Conservation (phyloP, 768 basidiomycete species). For the Boletellus emodensis region DNA sequence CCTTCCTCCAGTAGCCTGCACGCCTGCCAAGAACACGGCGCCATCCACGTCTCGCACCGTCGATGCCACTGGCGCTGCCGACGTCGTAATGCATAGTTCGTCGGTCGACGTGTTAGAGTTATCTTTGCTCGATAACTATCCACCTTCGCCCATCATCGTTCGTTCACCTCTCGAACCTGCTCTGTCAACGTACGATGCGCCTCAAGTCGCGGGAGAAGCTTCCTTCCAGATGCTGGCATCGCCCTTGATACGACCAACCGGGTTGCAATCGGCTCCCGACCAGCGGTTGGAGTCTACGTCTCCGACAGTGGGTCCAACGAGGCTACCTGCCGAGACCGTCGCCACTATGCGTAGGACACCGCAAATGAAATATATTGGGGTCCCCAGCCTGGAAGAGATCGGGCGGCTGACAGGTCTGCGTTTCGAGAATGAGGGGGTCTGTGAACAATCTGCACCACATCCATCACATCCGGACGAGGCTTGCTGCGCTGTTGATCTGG, state of each 20-base stretch:
- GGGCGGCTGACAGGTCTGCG: not conserved
- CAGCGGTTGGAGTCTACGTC: constrained; percentile 1
- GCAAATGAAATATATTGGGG: not conserved
- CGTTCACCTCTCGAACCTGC: constrained; percentile 14
- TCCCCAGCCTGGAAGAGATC: not conserved
- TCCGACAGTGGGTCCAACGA: not conserved
- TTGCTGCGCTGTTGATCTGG: not conserved
- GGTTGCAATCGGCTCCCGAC: not conserved
- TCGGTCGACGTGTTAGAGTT: constrained; percentile 14
- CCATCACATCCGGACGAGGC: not conserved
- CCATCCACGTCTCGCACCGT: not conserved
- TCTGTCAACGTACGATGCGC: not conserved
- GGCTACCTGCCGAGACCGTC: not conserved
- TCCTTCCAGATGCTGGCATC: constrained; percentile 12
- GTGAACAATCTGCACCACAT: not conserved
- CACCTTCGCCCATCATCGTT: constrained; percentile 22
- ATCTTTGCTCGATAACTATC: constrained; percentile 8
- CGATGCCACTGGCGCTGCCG: constrained; percentile 1
- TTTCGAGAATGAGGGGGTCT: constrained; percentile 2
- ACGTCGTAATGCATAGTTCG: not conserved
- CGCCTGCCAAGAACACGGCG: constrained; percentile 2
- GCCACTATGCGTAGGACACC: not conserved
- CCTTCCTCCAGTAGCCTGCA: not conserved
- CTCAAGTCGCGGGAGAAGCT: not conserved
- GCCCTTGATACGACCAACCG: constrained; percentile 9